Evolutionary conservation across 768 basidiomycete genomes (phyloP), one percentile per base, ranked within the genome.

Genomic region (Amanita muscaria): DNA sequence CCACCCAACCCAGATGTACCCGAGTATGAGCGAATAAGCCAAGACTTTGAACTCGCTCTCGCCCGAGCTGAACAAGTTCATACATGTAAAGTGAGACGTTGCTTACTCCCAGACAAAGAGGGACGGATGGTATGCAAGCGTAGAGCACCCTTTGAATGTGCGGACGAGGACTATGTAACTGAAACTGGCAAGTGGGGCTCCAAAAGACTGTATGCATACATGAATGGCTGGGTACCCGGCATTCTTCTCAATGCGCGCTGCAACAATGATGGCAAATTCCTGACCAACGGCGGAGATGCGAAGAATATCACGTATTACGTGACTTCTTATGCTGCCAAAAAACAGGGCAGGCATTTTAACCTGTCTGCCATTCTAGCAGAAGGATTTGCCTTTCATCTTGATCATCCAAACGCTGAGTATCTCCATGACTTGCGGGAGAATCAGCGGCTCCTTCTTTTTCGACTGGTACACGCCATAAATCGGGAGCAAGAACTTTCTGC

Each of bases 231-330:
- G 56, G 53, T 40, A 8, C 65, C 64, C 0, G 42, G 40, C 0
- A 50, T 70, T 1, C 22, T 58, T 0, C 19, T 58, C 3, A 50
- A 53, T 22, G 40, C 43, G 0, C 49, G 56, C 0, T 68, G 63
- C 45, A 74, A 76, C 45, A 63, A 72, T 42, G 66, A 76, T 44
- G 34, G 35, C 0, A 74, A 74, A 37, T 47, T 74, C 0, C 16
- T 73, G 0, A 67, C 64, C 0, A 64, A 64, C 53, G 59, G 62
- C 0, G 5, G 16, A 0, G 64, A 66, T 3, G 69, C 69, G 0
- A 57, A 46, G 14, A 56, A 64, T 27, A 36, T 60, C 0, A 44
- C 58, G 0, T 67, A 51, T 36, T 73, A 73, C 43, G 42, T 64
- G 0, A 64, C 59, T 0, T 40, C 9, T 0, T 73, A 73, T 43